These are phyloP conservation scores for Staphylotrichum longicolle DNA, from an alignment of 495 filamentous ascomycete species.

Conservation along the genomic window DNA sequence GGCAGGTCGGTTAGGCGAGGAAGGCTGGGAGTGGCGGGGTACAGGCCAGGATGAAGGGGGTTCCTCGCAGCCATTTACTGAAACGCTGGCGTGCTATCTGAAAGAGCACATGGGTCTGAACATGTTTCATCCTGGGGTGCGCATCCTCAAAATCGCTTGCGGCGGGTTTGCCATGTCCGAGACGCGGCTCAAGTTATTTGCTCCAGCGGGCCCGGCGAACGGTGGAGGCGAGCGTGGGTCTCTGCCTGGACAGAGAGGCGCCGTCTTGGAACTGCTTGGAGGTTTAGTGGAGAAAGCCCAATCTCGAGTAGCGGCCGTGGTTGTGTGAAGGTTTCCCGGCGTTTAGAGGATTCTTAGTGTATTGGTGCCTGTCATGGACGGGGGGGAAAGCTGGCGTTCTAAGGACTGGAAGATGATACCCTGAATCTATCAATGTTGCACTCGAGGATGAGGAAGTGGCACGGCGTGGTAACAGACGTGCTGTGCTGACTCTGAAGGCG, in stretches of 20 bases:
- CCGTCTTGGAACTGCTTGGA: slow-evolving; percentile 12
- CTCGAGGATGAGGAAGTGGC: too few relatives aligned
- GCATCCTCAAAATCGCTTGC: slow-evolving; percentile 44
- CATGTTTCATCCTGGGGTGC: slow-evolving; percentile 46
- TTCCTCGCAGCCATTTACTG: slow-evolving; percentile 39
- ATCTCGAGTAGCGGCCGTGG: not conserved
- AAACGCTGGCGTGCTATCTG: slow-evolving; percentile 43
- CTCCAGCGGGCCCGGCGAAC: slow-evolving; percentile 6
- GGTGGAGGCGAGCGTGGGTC: not conserved
- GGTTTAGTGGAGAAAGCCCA: slow-evolving; percentile 10
- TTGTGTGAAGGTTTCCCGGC: too few relatives aligned
- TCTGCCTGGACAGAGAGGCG: not conserved
- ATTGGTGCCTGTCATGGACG: too few relatives aligned
- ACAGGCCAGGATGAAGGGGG: not conserved
- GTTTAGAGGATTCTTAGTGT: not conserved
- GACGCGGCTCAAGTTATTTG: slow-evolving; percentile 45
- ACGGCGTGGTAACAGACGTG: too few relatives aligned
- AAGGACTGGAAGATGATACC: too few relatives aligned
- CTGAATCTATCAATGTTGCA: too few relatives aligned
- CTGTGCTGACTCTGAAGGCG: too few relatives aligned
- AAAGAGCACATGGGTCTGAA: slow-evolving; percentile 42
- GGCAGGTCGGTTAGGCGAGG: slow-evolving; percentile 41
- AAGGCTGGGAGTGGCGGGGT: slow-evolving; percentile 48
- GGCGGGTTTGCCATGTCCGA: slow-evolving; percentile 48
- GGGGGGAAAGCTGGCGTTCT: too few relatives aligned